Base-by-base conservation (phyloP, 495 filamentous ascomycete species). In the Tetracladium marchalianum region DNA sequence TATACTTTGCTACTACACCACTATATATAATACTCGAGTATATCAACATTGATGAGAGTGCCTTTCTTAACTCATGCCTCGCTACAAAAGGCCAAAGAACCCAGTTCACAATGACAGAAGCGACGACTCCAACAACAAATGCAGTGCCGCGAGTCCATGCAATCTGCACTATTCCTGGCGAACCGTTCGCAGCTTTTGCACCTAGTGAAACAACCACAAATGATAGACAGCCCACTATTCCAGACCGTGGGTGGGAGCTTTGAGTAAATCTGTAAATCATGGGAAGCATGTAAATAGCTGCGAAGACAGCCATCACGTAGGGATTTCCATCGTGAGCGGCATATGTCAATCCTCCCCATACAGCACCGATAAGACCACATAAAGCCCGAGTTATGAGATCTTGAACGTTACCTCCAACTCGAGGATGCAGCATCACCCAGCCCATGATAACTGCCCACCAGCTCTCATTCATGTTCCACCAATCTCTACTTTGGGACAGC, bases 371-470 rank as follows among this genome's bases (percentile, higher is more conserved):
- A 3, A 65, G 54, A 11, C 62, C 66, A 35, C 66, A 68, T 24
- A 71, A 53, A 11, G 62, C 63, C 40, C 75, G 64, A 12, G 67
- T 65, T 24, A 73, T 51, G 11, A 79, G 54, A 50, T 78, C 75
- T 46, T 76, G 71, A 7, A 73, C 49, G 38, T 75, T 78, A 4
- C 75, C 75, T 4, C 75, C 74, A 4, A 75, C 76, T 39, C 73
- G 31, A n/a, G 75, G 71, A 47, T 78, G 73, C 66, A 75, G 71
- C 63, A 78, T 76, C 31, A 75, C 52, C 75, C 75, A 79, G 2
- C 67, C 75, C 34, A 70, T 69, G n/a, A 75, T 61, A 4, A 77
- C 74, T 9, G 62, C 62, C 75, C 75, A 79, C 75, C 75, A 79
- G 12, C 58, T 63, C 35, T 75, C 72, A 43, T 72, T 63, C 4